Percentiles rank a stretch among this genome's conserved stretches.
phyloP scores from a whole-genome alignment of 78 protist genomes.

The Dictyostelium purpureum region DNA sequence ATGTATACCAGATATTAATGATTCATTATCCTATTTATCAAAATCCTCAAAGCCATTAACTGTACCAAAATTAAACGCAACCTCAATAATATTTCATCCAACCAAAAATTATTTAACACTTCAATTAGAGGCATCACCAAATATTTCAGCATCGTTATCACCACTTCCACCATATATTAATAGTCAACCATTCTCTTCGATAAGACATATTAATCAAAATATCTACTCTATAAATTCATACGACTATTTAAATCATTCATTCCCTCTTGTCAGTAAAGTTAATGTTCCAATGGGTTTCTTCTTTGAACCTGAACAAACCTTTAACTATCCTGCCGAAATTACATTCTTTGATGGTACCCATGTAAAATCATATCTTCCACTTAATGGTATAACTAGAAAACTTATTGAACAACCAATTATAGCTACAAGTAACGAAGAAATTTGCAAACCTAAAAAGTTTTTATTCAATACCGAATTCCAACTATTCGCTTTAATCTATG shows the following conservation, averaged over 20 bases:
- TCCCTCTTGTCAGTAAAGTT: constrained; percentile 21
- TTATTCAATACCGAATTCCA: constrained; percentile 49
- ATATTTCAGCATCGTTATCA: neutral
- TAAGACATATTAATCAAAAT: constrained; percentile 54
- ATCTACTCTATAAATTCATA: constrained; percentile 65
- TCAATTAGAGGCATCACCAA: constrained; percentile 30
- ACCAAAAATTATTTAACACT: constrained; percentile 50
- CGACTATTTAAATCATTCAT: constrained; percentile 14
- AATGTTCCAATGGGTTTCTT: constrained; percentile 57
- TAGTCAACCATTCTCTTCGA: neutral
- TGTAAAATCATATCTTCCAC: constrained; percentile 24
- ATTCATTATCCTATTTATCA: constrained; percentile 30
- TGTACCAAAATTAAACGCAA: constrained; percentile 17
- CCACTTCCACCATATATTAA: neutral
- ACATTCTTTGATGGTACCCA: constrained; percentile 57
- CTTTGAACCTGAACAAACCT: constrained; percentile 52
- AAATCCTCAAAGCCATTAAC: constrained; percentile 50
- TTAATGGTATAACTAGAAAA: constrained; percentile 31
- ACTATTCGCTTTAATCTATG: constrained; percentile 33
- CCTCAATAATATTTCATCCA: constrained; percentile 38
- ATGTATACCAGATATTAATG: constrained; percentile 43
- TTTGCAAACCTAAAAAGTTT: constrained; percentile 33
- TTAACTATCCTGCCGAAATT: constrained; percentile 54
- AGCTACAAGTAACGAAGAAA: constrained; percentile 17
- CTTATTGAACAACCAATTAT: constrained; percentile 15